Evolutionary conservation across 768 basidiomycete species (phyloP).

Genomic region (Agaricus blazei): DNA sequence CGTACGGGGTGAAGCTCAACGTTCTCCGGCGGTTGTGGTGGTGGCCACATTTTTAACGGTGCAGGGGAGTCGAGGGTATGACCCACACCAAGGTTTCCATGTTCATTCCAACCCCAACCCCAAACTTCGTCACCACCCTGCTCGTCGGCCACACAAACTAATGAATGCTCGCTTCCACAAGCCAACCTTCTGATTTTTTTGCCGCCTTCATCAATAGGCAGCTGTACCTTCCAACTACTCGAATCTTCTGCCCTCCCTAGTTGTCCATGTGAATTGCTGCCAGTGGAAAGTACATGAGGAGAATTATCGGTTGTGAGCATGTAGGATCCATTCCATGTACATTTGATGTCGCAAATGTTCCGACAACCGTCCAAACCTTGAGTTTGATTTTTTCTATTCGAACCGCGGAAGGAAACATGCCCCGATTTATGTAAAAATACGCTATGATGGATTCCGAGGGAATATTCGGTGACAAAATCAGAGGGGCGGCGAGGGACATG

Average conservation of each 20-base stretch:
- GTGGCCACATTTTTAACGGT: slow-evolving; percentile 55
- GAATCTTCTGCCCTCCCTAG: slow-evolving; percentile 39
- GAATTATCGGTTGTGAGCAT: slow-evolving; percentile 15
- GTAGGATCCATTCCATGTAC: slow-evolving; percentile 84
- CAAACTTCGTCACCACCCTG: slow-evolving; percentile 41
- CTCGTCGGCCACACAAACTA: slow-evolving; percentile 25
- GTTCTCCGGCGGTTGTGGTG: neutral
- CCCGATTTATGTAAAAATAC: slow-evolving; percentile 56
- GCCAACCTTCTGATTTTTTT: slow-evolving; percentile 29
- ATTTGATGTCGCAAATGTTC: slow-evolving; percentile 34
- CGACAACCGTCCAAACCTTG: slow-evolving; percentile 24
- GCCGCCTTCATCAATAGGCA: neutral
- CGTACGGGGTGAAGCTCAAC: slow-evolving; percentile 9
- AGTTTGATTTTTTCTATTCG: slow-evolving; percentile 67
- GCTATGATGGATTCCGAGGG: slow-evolving; percentile 40
- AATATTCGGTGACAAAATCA: slow-evolving; percentile 24
- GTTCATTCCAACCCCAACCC: slow-evolving; percentile 99
- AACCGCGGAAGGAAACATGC: slow-evolving; percentile 51
- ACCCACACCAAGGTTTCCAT: slow-evolving; percentile 83
- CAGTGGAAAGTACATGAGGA: slow-evolving; percentile 34
- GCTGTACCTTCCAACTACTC: slow-evolving; percentile 9
- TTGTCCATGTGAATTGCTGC: slow-evolving; percentile 62
- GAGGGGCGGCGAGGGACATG: slow-evolving; percentile 24
- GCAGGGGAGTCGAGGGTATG: slow-evolving; percentile 45
- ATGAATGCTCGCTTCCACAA: slow-evolving; percentile 85